A percentile compares a stretch with the other conserved stretches of the same genome.
Evolutionary conservation across 1,284 basidiomycete genomes (phyloP).

Genomic region (Kwoniella shivajii): DNA sequence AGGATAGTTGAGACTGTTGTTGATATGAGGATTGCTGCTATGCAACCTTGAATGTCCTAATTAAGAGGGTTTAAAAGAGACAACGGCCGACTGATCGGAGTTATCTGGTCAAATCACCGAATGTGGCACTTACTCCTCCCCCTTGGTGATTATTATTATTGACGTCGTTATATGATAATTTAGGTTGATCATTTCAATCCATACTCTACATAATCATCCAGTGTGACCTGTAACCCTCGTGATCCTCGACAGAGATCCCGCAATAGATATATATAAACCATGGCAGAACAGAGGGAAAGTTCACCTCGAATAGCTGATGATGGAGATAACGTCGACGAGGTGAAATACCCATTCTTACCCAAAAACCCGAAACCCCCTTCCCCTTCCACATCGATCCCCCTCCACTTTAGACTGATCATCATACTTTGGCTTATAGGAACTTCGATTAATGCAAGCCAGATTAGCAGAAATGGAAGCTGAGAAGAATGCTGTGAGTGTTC

Average conservation of each 20-base stretch:
- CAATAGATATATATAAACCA: slow-evolving; percentile 22
- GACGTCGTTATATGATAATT: neutral
- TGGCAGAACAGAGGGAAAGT: slow-evolving; percentile 45
- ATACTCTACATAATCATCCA: neutral
- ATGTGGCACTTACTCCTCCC: slow-evolving; percentile 21
- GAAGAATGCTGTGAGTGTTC: slow-evolving; percentile 62
- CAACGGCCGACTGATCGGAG: slow-evolving; percentile 2
- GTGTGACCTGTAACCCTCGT: too few relatives aligned
- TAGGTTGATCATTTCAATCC: neutral
- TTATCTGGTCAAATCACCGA: slow-evolving; percentile 15
- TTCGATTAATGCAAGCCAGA: slow-evolving; percentile 79
- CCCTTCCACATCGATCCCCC: too few relatives aligned
- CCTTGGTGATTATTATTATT: neutral
- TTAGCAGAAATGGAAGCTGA: slow-evolving; percentile 86
- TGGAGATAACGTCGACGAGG: slow-evolving; percentile 48
- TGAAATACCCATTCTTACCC: slow-evolving; percentile 13
- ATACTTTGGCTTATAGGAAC: slow-evolving; percentile 48
- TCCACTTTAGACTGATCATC: neutral
- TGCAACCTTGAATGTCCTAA: neutral
- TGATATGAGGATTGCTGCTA: neutral
- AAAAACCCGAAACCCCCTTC: too few relatives aligned
- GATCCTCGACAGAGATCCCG: too few relatives aligned
- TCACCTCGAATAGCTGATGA: slow-evolving; percentile 43
- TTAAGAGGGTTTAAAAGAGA: too few relatives aligned
- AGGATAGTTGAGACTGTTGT: neutral